Evolutionary conservation across 306 rosid genomes (phyloP), one percentile per base, ranked within the genome.

Genomic region (Mucuna pruriens): DNA sequence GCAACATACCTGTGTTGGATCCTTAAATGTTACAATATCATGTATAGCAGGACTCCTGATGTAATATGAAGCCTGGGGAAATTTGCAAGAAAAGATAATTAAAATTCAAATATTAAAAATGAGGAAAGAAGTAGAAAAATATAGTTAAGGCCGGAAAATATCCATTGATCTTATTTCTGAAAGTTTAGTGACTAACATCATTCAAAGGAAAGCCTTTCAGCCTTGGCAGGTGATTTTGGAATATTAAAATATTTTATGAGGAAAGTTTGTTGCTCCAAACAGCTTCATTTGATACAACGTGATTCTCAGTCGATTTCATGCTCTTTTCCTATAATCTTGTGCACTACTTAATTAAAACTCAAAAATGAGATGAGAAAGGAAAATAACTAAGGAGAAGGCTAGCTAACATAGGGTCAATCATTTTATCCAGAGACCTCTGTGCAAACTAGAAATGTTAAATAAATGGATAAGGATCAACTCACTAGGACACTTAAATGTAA

Each of bases 1-100:
- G 55, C 36, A 77, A 81, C 86, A 75, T 79, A 95, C 99, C 95
- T 91, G 84, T 13, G 94, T 90, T 81, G 97, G 97, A 86, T 90
- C 92, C 75, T 51, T 77, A 84, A 95, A 95, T 78, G 92, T 90
- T 62, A 95, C 86, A 69, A 95, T 87, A 39, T 93, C 97, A 40
- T 81, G 77, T 66, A 91, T 52, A 26, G 94, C 91, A 65, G 97
- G 97, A 73, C 80, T 88, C 87, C 88, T 84, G 79, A 95, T 23
- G 75, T 87, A 90, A 85, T 81, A 93, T 36, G 95, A 90, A 57
- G 88, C 99, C 99, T 93, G 86, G 36, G 72, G 26, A 89, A 83
- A 71, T 71, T 55, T 23, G 7, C 58, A 51, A 63, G 75, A 72
- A 22, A 63, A 15, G 22, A 2, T 49, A 34, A 62, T 71, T 55